Base-by-base conservation (phyloP, 306 rosid genomes). In the Luffa acutangula region DNA sequence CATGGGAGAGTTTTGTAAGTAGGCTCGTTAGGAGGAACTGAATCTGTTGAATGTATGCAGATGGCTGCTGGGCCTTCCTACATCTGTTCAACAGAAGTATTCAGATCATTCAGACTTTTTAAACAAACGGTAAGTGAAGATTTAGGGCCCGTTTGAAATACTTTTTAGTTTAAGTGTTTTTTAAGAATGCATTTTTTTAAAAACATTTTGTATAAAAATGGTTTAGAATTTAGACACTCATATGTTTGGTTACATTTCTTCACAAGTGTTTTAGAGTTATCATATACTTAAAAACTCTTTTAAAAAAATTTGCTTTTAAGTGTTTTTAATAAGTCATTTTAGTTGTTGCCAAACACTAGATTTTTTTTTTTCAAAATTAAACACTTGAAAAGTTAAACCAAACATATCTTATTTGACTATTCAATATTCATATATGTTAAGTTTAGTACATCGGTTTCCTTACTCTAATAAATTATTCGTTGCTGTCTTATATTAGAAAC, bases 1-100 rank as follows among this genome's bases (percentile, higher is more conserved):
- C 20, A 72, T 48, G 58, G 20, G 42, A 5, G 58, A 25, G 42
- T 25, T 46, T 46, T 48, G 39, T 71, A 25, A 12, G 39, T 71
- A 46, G 77, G 39, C 57, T 48, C 3, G n/a, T 71, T 48, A 12
- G 39, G 13, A 21, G 9, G 39, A 48, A 14, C 77, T 72, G 58
- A 46, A 10, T 7, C 8, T 64, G 48, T 64, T 36, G 37, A 71
- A 71, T 46, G 57, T 11, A 39, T 69, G 83, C 86, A 94, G 98
- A 86, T 94, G 94, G 96, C 85, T 94, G 75, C n/a, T 92, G 80
- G 92, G 93, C 25, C 76, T 87, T 82, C 81, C 86, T 43, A 65
- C 78, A 18, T 79, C 89, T 78, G 69, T 80, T 73, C 75, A 21
- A 85, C 77, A 6, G 5, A 86, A 78, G 75, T 77, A 70, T 80